Percentiles rank a stretch among this genome's conserved stretches.
Conservation (phyloP, 495 filamentous ascomycete genomes). For the Venustampulla echinocandica region DNA sequence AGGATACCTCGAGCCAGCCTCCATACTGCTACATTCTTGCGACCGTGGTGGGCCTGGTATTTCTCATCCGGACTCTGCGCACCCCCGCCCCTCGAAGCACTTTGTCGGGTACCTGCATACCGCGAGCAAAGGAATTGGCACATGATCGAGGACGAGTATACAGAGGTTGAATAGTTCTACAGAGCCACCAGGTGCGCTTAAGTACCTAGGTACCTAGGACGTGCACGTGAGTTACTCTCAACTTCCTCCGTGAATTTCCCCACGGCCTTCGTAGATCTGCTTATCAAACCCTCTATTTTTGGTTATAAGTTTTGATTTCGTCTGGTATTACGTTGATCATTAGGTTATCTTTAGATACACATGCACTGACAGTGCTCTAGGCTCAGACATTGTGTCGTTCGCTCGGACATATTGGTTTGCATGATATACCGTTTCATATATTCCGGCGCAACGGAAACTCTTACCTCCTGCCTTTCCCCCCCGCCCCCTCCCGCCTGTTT, state of each 20-base stretch:
- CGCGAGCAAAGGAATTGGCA: conserved; percentile 6
- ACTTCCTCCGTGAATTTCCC: background rate
- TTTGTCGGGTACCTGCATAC: conserved; percentile 5
- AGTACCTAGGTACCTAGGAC: no score
- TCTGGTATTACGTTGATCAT: background rate
- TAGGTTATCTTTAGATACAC: conserved; percentile 8
- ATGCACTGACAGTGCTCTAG: conserved; percentile 13
- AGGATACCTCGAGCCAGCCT: conserved; percentile 10
- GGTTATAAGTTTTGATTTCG: background rate
- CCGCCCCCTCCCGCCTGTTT: background rate
- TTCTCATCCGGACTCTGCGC: background rate
- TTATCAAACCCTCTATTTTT: conserved; percentile 6
- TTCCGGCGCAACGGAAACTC: conserved; percentile 7
- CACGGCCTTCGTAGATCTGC: background rate
- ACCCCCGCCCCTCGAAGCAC: background rate
- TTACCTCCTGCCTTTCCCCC: no score
- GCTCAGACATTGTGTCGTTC: conserved; percentile 10
- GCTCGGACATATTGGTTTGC: conserved; percentile 20
- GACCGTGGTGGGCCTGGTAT: conserved; percentile 2
- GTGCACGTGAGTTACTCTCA: conserved; percentile 4
- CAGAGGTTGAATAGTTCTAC: background rate
- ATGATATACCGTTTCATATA: conserved; percentile 19
- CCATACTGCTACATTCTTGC: conserved; percentile 12
- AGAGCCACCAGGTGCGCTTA: background rate
- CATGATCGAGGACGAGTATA: background rate